A percentile compares a stretch with the other conserved stretches of the same genome.
phyloP scores from a whole-genome alignment of 169 alveolate species.

The Plasmodium sp. region DNA sequence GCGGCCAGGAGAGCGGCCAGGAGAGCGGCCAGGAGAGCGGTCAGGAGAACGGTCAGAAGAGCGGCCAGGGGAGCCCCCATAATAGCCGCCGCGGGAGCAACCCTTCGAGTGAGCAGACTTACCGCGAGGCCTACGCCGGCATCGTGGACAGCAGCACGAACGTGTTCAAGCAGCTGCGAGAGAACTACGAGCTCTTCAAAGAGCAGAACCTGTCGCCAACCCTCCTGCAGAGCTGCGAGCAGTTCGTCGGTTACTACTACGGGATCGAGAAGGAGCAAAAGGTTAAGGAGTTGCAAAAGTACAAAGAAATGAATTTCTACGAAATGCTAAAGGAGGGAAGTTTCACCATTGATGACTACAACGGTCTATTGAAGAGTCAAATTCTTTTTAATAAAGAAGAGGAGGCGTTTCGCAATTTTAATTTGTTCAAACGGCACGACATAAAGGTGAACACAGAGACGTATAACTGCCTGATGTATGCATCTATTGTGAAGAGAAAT shows the following conservation, averaged over 20 bases:
- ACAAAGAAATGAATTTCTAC: slow-evolving; percentile 30
- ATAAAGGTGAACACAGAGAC: slow-evolving; percentile 76
- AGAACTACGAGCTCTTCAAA: slow-evolving; percentile 52
- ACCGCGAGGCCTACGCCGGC: slow-evolving; percentile 21
- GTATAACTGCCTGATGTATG: slow-evolving; percentile 78
- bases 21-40: not conserved
- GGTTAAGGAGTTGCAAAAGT: slow-evolving; percentile 25
- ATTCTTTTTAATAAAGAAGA: slow-evolving; percentile 29
- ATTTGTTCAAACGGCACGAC: slow-evolving; percentile 74
- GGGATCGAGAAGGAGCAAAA: slow-evolving; percentile 72
- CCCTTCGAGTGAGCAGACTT: too few relatives aligned
- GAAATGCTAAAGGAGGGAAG: slow-evolving; percentile 51
- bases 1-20: not conserved
- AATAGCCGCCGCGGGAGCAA: too few relatives aligned
- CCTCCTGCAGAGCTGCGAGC: slow-evolving; percentile 36
- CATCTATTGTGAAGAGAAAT: slow-evolving; percentile 68
- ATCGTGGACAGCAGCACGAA: slow-evolving; percentile 44
- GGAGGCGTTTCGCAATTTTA: slow-evolving; percentile 64
- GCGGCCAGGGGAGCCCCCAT: not conserved
- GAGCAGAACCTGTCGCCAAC: slow-evolving; percentile 36
- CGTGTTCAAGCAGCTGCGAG: slow-evolving; percentile 33
- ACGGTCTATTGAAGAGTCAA: slow-evolving; percentile 51
- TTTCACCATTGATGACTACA: slow-evolving; percentile 34
- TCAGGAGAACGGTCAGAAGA: not conserved
- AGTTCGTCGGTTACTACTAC: slow-evolving; percentile 48